phyloP scores from a whole-genome alignment of 1,284 basidiomycete species.

The Malassezia arunalokei region DNA sequence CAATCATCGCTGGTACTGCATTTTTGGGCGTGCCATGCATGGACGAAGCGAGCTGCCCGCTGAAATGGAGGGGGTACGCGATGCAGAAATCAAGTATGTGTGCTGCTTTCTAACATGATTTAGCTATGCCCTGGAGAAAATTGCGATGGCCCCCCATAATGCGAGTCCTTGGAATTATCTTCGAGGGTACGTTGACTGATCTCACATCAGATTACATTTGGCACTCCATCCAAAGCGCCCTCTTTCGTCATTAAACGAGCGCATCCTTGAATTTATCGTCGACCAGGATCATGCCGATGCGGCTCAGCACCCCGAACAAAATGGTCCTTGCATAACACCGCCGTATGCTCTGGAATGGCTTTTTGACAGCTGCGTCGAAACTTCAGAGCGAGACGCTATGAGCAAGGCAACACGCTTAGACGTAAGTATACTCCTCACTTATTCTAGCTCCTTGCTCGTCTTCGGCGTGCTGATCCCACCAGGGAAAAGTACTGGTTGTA shows the following conservation, averaged over 20 bases:
- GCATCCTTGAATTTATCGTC: slow-evolving; percentile 14
- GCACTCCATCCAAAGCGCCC: background rate
- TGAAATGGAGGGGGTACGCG: slow-evolving; percentile 48
- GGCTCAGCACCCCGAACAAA: slow-evolving; percentile 15
- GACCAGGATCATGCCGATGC: slow-evolving; percentile 18
- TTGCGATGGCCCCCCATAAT: slow-evolving; percentile 31
- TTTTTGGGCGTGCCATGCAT: slow-evolving; percentile 50
- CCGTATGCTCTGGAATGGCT: slow-evolving; percentile 34
- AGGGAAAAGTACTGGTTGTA: slow-evolving; percentile 10
- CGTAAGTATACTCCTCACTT: background rate
- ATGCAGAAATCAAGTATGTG: slow-evolving; percentile 58
- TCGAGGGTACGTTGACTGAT: slow-evolving; percentile 17
- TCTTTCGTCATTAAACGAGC: background rate
- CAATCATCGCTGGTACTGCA: slow-evolving; percentile 91
- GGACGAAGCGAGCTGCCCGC: background rate
- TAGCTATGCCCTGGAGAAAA: slow-evolving; percentile 18
- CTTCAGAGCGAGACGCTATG: background rate
- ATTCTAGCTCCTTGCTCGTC: slow-evolving; percentile 4
- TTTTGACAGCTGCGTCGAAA: slow-evolving; percentile 1
- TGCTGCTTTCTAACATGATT: slow-evolving; percentile 17
- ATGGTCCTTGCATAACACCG: slow-evolving; percentile 15
- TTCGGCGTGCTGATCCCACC: slow-evolving; percentile 4
- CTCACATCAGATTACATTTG: background rate
- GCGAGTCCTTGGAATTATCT: slow-evolving; percentile 38
- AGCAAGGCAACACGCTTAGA: too few relatives aligned